These are phyloP conservation scores for Tolypocladium album DNA, from an alignment of 2,329 filamentous ascomycete genomes.

Conservation along the genomic window DNA sequence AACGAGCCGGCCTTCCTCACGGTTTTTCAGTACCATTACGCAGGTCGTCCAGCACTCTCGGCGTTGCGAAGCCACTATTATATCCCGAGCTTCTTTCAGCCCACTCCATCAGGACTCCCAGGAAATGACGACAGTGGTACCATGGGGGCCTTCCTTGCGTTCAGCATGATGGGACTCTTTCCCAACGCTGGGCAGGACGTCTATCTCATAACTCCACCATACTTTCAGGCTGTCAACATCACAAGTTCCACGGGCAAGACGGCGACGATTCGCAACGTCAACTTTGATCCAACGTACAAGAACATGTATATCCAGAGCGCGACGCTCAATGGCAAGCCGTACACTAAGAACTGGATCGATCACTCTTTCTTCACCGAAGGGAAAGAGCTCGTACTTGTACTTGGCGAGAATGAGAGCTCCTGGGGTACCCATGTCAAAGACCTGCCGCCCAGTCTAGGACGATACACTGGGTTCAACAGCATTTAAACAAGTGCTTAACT, in stretches of 20 bases:
- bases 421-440: constrained; percentile 53
- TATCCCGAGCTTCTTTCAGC: constrained; percentile 53
- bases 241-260: constrained; percentile 48
- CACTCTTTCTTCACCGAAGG: constrained; percentile 59
- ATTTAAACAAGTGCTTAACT: not conserved
- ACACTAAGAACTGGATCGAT: constrained; percentile 55
- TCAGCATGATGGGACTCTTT: constrained; percentile 61
- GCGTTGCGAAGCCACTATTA: constrained; percentile 49
- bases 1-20: constrained; percentile 51
- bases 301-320: constrained; percentile 56
- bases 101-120: constrained; percentile 47
- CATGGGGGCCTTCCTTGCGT: constrained; percentile 56
- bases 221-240: constrained; percentile 50
- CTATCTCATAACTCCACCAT: constrained; percentile 61
- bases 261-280: constrained; percentile 47
- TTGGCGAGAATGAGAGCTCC: constrained; percentile 48
- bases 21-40: constrained; percentile 61
- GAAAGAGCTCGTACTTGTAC: constrained; percentile 49
- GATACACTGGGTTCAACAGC: constrained; percentile 21
- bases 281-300: constrained; percentile 49
- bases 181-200: constrained; percentile 59
- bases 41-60: constrained; percentile 48
- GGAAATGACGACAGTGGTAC: constrained; percentile 63
- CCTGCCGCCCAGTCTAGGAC: constrained; percentile 47
- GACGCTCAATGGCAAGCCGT: constrained; percentile 48